phyloP scores from a whole-genome alignment of 441 rosid genomes.

The Biscutella laevigata region DNA sequence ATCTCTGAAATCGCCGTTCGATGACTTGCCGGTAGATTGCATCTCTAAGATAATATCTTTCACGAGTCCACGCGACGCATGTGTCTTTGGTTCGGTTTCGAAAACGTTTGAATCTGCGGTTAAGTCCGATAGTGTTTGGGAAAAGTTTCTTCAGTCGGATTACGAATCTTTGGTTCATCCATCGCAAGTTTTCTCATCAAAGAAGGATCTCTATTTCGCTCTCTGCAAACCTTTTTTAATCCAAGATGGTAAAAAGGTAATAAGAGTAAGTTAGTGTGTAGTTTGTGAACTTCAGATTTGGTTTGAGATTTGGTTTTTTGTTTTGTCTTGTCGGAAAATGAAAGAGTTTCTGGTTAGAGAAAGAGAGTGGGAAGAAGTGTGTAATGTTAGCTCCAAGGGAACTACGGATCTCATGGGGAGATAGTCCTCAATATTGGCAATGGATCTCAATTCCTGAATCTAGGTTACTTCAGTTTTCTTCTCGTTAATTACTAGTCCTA shows the following conservation, averaged over 20 bases:
- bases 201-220: conserved; percentile 22
- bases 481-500: too few relatives aligned
- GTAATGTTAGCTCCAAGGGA: conserved; percentile 39
- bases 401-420: conserved; percentile 36
- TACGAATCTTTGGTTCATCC: conserved; percentile 24
- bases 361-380: conserved; percentile 11
- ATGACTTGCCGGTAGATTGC: conserved; percentile 31
- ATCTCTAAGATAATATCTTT: conserved; percentile 25
- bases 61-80: conserved; percentile 35
- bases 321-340: not conserved
- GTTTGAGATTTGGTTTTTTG: not conserved
- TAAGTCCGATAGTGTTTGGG: conserved; percentile 65
- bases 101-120: conserved; percentile 31
- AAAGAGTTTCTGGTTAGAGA: conserved; percentile 42
- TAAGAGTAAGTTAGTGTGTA: too few relatives aligned
- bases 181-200: conserved; percentile 2
- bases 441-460: conserved; percentile 23
- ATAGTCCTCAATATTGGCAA: conserved; percentile 30
- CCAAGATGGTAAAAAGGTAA: conserved; percentile 23
- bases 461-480: not conserved
- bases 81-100: conserved; percentile 33
- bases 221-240: conserved; percentile 19
- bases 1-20: not conserved
- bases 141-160: conserved; percentile 39
- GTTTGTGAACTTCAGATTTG: too few relatives aligned